phyloP scores from a whole-genome alignment of 768 basidiomycete genomes.

The Boletus barrowsii region DNA sequence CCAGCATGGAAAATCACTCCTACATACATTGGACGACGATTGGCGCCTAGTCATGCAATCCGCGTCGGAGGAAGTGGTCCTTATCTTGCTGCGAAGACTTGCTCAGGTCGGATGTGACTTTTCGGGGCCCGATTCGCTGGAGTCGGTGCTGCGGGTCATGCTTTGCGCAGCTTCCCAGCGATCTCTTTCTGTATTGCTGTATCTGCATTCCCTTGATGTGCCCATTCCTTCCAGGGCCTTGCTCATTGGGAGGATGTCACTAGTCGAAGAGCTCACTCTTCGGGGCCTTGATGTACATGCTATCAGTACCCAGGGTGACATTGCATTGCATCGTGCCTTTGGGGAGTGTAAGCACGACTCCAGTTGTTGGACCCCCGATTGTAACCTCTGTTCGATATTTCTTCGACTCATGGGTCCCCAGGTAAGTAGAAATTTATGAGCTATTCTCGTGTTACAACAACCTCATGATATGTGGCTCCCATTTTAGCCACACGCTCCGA shows the following conservation, averaged over 20 bases:
- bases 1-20: background rate
- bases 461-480: no score
- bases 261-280: background rate
- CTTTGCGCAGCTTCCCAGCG: background rate
- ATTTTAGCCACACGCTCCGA: background rate
- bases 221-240: background rate
- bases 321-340: background rate
- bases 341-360: background rate
- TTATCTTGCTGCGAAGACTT: background rate
- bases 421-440: no score
- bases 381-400: background rate
- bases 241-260: no score
- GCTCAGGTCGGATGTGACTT: background rate
- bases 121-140: background rate
- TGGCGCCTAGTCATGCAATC: background rate
- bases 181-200: background rate
- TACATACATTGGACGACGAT: background rate
- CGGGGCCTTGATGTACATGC: background rate
- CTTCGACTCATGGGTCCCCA: background rate
- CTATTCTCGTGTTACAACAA: no score
- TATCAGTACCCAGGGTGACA: background rate
- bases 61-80: background rate
- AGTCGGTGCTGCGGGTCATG: background rate
- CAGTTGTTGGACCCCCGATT: background rate
- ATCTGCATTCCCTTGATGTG: background rate